These are phyloP conservation scores for Patellaria atrata DNA, from an alignment of 495 filamentous ascomycete genomes.

Conservation along the genomic window DNA sequence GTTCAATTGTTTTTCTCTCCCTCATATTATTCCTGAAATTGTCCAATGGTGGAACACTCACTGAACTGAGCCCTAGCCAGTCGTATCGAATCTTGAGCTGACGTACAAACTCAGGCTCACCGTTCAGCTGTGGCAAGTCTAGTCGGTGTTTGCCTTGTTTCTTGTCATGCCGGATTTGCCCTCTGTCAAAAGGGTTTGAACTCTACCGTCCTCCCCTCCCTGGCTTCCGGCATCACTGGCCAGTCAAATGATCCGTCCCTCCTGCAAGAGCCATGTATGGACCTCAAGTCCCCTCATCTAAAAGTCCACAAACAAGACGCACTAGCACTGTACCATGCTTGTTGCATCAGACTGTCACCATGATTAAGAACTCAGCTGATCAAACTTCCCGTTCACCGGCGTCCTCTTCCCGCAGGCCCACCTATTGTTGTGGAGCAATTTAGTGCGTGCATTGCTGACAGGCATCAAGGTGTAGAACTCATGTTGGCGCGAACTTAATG, in stretches of 20 bases:
- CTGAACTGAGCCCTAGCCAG: no score
- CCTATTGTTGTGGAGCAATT: conserved; percentile 19
- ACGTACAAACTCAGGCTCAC: no score
- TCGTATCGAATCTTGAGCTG: no score
- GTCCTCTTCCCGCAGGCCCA: conserved; percentile 15
- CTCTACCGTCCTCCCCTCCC: conserved; percentile 11
- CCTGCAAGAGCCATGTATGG: conserved; percentile 17
- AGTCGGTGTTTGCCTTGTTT: conserved; percentile 10
- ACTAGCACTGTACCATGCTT: conserved; percentile 17
- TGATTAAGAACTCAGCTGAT: conserved; percentile 19
- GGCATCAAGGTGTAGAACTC: conserved; percentile 18
- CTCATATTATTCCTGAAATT: conserved; percentile 5
- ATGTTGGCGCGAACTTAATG: conserved; percentile 20
- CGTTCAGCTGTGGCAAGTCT: no score
- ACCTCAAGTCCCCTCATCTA: conserved; percentile 16
- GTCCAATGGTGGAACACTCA: no score
- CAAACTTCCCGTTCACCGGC: conserved; percentile 19
- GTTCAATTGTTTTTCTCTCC: conserved; percentile 7
- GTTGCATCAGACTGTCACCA: conserved; percentile 12
- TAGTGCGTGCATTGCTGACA: conserved; percentile 22
- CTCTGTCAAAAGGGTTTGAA: conserved; percentile 9
- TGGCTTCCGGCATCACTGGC: conserved; percentile 15
- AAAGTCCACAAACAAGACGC: conserved; percentile 12
- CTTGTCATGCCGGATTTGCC: conserved; percentile 11
- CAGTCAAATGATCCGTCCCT: conserved; percentile 24